phyloP scores from a whole-genome alignment of 352 stramenopile genomes.

The Pythium guiyangense region DNA sequence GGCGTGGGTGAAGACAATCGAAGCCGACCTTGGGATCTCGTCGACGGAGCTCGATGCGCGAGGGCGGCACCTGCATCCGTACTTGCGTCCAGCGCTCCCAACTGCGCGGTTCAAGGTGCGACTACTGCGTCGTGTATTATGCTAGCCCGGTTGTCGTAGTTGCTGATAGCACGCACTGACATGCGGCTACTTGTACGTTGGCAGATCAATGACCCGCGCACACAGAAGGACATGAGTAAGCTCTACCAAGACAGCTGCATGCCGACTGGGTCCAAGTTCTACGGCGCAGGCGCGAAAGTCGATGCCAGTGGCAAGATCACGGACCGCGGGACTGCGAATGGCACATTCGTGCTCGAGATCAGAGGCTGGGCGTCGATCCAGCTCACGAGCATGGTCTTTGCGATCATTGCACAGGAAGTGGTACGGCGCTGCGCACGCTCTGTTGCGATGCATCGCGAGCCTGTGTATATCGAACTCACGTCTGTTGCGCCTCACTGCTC shows the following conservation, averaged over 20 bases:
- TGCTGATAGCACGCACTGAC: no score
- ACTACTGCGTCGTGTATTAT: no score
- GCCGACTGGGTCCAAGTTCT: slow-evolving; percentile 18
- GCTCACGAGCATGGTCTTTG: slow-evolving; percentile 31
- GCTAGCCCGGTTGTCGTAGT: no score
- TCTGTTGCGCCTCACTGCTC: background rate
- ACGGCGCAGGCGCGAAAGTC: slow-evolving; percentile 29
- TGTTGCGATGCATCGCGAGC: no score
- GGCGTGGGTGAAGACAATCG: no score
- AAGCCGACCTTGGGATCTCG: no score
- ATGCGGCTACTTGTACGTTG: background rate
- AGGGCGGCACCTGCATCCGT: no score
- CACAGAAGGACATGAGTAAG: slow-evolving; percentile 10
- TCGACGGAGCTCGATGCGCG: no score
- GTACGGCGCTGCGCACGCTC: slow-evolving; percentile 12
- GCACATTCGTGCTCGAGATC: slow-evolving; percentile 42
- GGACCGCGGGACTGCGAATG: slow-evolving; percentile 25
- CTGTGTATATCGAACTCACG: background rate
- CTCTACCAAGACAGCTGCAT: slow-evolving; percentile 30
- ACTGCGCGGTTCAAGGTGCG: no score
- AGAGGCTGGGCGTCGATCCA: slow-evolving; percentile 30
- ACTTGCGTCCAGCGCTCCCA: no score
- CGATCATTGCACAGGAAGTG: slow-evolving; percentile 47
- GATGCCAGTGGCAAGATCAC: slow-evolving; percentile 18
- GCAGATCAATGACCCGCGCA: slow-evolving; percentile 24